Conservation (phyloP, 495 filamentous ascomycete genomes). For the Xylaria flabelliformis region DNA sequence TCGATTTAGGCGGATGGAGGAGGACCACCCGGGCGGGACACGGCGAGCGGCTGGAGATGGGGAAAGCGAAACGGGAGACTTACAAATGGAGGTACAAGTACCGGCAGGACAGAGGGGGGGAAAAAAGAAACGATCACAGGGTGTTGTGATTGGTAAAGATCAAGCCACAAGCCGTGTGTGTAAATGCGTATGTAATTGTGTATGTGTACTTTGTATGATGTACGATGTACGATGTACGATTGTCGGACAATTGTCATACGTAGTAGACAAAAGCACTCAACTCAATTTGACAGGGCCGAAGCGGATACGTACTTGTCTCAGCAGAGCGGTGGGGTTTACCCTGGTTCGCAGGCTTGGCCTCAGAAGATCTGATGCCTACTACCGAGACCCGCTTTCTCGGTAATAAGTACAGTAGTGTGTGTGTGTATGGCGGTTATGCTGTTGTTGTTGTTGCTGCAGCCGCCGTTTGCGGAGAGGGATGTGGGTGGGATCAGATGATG, state of each 20-base stretch:
- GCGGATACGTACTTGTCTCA: background rate
- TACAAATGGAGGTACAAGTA: slow-evolving; percentile 19
- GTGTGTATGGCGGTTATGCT: background rate
- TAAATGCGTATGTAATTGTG: background rate
- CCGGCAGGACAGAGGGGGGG: slow-evolving; percentile 2
- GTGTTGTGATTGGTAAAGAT: background rate
- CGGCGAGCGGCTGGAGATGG: background rate
- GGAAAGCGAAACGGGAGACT: slow-evolving; percentile 6
- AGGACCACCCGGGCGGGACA: slow-evolving; percentile 13
- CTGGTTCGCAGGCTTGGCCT: slow-evolving; percentile 5
- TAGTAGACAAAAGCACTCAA: background rate
- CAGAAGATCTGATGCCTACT: slow-evolving; percentile 3
- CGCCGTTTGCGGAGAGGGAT: slow-evolving; percentile 19
- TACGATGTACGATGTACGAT: too few species aligned
- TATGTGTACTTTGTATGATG: background rate
- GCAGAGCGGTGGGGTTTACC: slow-evolving; percentile 1
- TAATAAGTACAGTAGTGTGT: background rate
- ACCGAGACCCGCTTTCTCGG: slow-evolving; percentile 18
- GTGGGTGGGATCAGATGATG: slow-evolving; percentile 22
- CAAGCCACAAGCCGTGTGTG: background rate
- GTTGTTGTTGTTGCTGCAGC: slow-evolving; percentile 14
- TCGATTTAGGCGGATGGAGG: slow-evolving; percentile 23
- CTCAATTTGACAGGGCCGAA: background rate
- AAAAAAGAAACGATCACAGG: slow-evolving; percentile 11
- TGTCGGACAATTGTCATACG: background rate